Evolutionary conservation across 2,329 filamentous ascomycete genomes (phyloP).

Genomic region (Alternaria panax): DNA sequence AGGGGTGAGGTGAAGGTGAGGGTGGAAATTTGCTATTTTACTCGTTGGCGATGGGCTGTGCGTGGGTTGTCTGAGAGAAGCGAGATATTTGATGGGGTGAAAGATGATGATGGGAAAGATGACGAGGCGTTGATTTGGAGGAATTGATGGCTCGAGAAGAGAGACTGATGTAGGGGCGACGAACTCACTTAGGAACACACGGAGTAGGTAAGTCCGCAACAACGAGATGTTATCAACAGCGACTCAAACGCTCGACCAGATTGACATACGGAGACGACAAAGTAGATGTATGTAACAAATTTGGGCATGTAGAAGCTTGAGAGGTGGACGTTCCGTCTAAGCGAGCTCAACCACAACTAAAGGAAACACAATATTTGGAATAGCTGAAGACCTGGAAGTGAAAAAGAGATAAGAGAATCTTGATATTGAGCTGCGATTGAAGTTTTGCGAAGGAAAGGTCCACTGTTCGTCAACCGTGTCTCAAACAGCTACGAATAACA

Average conservation of each 20-base stretch:
- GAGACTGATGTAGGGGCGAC: not conserved
- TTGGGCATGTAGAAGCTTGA: not conserved
- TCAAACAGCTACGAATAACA: not conserved
- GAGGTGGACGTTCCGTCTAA: not conserved
- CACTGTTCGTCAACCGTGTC: not conserved
- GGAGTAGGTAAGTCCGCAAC: not conserved
- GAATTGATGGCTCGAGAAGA: not conserved
- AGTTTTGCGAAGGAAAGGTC: not conserved
- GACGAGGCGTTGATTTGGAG: not conserved
- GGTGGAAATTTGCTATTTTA: not conserved
- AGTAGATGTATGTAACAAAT: not conserved
- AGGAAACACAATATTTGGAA: not conserved
- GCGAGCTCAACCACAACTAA: not conserved
- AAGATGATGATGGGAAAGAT: not conserved
- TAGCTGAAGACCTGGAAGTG: not conserved
- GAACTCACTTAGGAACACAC: not conserved
- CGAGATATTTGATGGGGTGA: not conserved
- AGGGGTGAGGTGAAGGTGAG: not conserved
- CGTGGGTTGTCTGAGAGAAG: not conserved
- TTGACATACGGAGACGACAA: not conserved
- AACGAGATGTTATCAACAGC: not conserved
- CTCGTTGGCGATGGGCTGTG: not conserved
- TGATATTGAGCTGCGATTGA: not conserved
- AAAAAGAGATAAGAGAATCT: not conserved
- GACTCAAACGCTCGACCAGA: not conserved